These are phyloP conservation scores for Mortierella sp. DNA, from an alignment of 371 early-diverging fungal species.

Conservation along the genomic window DNA sequence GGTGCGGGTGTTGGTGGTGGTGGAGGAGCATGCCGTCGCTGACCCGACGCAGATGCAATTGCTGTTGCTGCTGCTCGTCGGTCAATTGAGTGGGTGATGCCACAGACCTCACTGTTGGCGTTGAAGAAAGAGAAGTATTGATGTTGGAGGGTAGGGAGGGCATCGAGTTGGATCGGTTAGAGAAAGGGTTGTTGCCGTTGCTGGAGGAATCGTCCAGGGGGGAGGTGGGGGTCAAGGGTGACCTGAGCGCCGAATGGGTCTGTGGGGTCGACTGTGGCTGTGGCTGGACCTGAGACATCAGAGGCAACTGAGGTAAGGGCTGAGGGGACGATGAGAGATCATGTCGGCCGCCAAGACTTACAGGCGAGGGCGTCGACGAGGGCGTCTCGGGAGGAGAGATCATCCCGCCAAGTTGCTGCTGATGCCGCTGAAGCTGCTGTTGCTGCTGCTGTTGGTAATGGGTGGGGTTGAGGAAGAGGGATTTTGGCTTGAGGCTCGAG, in stretches of 20 bases:
- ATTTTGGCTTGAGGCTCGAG: conserved; percentile 5
- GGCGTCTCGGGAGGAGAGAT: conserved; percentile 55
- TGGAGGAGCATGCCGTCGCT: neutral
- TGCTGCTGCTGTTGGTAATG: neutral
- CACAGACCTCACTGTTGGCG: neutral
- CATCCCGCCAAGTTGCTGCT: conserved; percentile 12
- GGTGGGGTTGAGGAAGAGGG: conserved; percentile 7
- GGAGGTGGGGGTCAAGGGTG: conserved; percentile 38
- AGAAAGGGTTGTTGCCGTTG: neutral
- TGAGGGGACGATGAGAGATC: conserved; percentile 13
- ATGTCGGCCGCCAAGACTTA: neutral
- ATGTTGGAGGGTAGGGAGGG: conserved; percentile 13
- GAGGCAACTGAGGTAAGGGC: neutral
- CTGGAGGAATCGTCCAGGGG: conserved; percentile 11
- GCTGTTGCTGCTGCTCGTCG: neutral
- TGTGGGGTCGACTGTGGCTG: neutral
- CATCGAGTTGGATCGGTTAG: conserved; percentile 17
- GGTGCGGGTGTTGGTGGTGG: neutral
- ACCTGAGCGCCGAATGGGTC: conserved; percentile 7
- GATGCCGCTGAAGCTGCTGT: neutral
- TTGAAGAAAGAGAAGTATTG: neutral
- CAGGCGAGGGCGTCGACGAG: conserved; percentile 43
- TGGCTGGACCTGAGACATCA: conserved; percentile 6
- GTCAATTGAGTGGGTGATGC: neutral
- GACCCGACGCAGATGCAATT: neutral